Percentiles rank a stretch among this genome's conserved stretches.
Conservation (phyloP, 331 rosid genomes). For the Quercus tomentella region DNA sequence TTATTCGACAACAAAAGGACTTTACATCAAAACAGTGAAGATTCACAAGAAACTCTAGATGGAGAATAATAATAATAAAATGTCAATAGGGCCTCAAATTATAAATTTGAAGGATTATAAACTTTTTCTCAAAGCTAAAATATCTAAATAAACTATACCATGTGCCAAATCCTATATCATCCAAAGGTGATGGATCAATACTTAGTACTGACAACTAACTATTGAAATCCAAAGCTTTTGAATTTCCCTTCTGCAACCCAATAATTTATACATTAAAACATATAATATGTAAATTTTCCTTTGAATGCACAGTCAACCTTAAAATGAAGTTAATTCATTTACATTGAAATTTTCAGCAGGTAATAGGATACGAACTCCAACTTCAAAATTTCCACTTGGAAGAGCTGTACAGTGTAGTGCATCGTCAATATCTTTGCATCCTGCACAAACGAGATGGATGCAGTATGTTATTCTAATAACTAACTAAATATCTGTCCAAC, state of each 20-base stretch:
- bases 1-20: too few relatives aligned
- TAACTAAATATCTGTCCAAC: background rate
- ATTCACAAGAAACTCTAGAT: background rate
- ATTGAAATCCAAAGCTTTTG: background rate
- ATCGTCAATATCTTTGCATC: constrained; percentile 97
- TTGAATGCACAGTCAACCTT: background rate
- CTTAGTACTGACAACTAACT: background rate
- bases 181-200: background rate
- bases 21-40: background rate
- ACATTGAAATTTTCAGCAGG: constrained; percentile 8
- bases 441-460: constrained; percentile 44
- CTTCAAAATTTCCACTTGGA: constrained; percentile 96
- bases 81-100: background rate
- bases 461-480: background rate
- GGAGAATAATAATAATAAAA: background rate
- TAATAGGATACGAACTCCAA: constrained; percentile 96
- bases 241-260: background rate
- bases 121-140: background rate
- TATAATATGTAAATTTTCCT: background rate
- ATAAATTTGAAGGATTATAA: background rate
- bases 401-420: constrained; percentile 89
- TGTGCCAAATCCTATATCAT: background rate
- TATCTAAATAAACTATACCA: background rate
- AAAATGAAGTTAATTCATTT: constrained; percentile 4
- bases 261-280: background rate